A percentile compares a stretch with the other conserved stretches of the same genome.
These are phyloP conservation scores for Trichoderma asperelloides DNA, from an alignment of 495 filamentous ascomycete genomes.

Conservation along the genomic window DNA sequence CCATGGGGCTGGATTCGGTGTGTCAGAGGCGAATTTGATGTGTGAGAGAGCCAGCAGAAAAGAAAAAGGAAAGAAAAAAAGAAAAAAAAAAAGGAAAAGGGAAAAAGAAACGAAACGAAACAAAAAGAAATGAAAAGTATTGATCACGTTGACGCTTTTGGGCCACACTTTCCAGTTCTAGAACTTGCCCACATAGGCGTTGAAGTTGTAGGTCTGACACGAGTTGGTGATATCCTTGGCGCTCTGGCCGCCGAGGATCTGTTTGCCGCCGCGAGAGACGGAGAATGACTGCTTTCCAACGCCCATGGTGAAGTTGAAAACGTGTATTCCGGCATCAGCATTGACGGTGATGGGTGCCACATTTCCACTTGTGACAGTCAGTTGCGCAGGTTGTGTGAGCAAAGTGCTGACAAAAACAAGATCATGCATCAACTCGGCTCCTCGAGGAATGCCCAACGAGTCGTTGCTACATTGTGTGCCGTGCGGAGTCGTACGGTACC, in stretches of 20 bases:
- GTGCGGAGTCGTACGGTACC: constrained; percentile 42
- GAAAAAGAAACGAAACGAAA: no score
- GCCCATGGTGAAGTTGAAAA: constrained; percentile 38
- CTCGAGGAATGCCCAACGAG: constrained; percentile 43
- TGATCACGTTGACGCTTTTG: neutral
- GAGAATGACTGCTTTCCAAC: constrained; percentile 44
- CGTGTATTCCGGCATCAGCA: constrained; percentile 36
- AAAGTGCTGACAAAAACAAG: constrained; percentile 45
- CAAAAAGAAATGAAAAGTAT: neutral
- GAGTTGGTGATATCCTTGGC: constrained; percentile 39
- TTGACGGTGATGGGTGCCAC: constrained; percentile 37
- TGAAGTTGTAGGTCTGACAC: constrained; percentile 52
- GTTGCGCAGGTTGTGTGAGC: constrained; percentile 34
- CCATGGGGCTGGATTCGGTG: neutral
- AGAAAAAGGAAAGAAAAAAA: no score
- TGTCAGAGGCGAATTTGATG: no score
- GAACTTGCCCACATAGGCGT: constrained; percentile 39
- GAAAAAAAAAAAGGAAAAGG: no score
- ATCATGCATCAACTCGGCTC: constrained; percentile 40
- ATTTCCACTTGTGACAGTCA: constrained; percentile 39
- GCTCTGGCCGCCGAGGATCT: constrained; percentile 38
- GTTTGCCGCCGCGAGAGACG: constrained; percentile 29
- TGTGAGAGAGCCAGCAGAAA: no score
- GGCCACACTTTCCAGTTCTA: neutral
- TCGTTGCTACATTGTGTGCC: constrained; percentile 41